Evolutionary conservation across 2,329 filamentous ascomycete genomes (phyloP).

Genomic region (Rosellinia necatrix): DNA sequence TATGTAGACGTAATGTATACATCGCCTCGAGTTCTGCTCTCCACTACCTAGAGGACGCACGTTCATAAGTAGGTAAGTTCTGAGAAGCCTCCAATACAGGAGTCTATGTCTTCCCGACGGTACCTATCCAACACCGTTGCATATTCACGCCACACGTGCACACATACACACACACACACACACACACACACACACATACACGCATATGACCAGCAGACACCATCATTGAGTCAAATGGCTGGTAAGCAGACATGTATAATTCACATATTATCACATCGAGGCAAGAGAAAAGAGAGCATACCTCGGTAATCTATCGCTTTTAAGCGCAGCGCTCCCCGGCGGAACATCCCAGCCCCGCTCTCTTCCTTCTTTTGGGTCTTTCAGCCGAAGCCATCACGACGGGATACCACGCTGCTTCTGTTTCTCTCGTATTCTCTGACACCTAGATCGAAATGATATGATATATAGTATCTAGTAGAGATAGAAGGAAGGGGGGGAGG

Average conservation of each 20-base stretch:
- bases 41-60: no score
- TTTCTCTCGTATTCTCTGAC: neutral
- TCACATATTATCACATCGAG: slow-evolving; percentile 8
- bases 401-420: no score
- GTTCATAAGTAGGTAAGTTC: neutral
- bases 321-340: slow-evolving; percentile 1
- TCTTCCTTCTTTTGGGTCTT: slow-evolving; percentile 10
- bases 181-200: neutral
- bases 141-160: no score
- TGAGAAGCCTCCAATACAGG: neutral
- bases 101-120: neutral
- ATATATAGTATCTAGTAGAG: neutral
- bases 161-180: neutral
- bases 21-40: no score
- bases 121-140: no score
- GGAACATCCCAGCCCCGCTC: slow-evolving; percentile 8
- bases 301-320: slow-evolving; percentile 4
- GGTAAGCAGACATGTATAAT: slow-evolving; percentile 11
- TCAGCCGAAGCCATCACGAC: slow-evolving; percentile 10
- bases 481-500: no score
- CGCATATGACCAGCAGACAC: neutral
- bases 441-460: neutral
- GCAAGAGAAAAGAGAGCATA: neutral
- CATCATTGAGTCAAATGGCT: neutral
- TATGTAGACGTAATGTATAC: no score